Evolutionary conservation across 345 rosid genomes (phyloP).

Genomic region (Eucalyptus fibrosa): DNA sequence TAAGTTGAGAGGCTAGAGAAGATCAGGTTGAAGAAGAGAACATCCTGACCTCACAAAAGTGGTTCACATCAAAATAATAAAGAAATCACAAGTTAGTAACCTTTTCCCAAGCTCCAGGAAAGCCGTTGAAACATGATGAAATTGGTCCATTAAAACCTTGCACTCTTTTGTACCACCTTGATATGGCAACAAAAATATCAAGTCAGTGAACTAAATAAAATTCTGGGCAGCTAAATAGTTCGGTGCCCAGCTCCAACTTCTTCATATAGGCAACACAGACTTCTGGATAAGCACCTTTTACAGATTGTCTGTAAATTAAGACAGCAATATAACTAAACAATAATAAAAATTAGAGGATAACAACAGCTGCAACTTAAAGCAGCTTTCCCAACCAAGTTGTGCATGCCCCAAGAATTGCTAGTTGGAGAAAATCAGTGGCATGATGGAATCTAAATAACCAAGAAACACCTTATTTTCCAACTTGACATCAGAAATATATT

Average conservation of each 20-base stretch:
- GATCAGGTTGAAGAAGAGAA: not conserved
- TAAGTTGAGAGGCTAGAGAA: not conserved
- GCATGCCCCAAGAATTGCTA: not conserved
- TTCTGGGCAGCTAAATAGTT: too few species aligned
- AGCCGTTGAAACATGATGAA: constrained; percentile 72
- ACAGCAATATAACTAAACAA: not conserved
- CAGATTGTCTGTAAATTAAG: not conserved
- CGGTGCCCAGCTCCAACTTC: not conserved
- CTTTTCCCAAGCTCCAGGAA: constrained; percentile 74
- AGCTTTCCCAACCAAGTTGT: not conserved
- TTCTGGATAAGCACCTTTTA: not conserved
- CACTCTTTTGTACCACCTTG: constrained; percentile 79
- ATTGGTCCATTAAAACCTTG: constrained; percentile 85
- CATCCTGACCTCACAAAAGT: not conserved
- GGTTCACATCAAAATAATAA: not conserved
- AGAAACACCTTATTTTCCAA: not conserved
- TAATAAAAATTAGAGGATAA: not conserved
- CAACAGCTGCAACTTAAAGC: not conserved
- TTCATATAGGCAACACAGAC: not conserved
- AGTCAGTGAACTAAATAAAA: too few species aligned
- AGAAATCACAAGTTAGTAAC: constrained; percentile 4
- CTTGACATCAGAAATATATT: not conserved
- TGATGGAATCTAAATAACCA: not conserved
- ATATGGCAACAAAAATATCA: not conserved
- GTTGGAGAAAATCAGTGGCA: not conserved